A percentile compares a stretch with the other conserved stretches of the same genome.
Evolutionary conservation across 768 basidiomycete genomes (phyloP).

Genomic region (Suillus bovinus): DNA sequence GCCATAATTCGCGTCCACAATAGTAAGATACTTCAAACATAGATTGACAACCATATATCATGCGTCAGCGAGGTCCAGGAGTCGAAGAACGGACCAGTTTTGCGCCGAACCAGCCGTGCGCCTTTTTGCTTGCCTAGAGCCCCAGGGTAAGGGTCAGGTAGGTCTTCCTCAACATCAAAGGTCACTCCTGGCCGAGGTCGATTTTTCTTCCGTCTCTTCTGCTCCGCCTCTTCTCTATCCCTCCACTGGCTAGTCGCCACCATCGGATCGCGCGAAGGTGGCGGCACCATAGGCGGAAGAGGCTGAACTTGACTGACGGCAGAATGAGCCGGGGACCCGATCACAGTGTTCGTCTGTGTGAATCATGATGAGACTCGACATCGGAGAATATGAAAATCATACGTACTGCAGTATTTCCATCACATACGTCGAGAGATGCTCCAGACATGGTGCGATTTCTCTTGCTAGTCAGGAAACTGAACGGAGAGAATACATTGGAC

Average conservation of each 20-base stretch:
- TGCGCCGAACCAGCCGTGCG: conserved; percentile 31
- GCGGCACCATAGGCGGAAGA: conserved; percentile 42
- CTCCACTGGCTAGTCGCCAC: conserved; percentile 72
- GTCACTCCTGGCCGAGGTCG: conserved; percentile 61
- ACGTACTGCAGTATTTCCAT: conserved; percentile 73
- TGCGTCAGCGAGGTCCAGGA: conserved; percentile 20
- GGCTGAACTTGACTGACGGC: conserved; percentile 59
- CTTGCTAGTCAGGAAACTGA: conserved; percentile 59
- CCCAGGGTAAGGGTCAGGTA: conserved; percentile 39
- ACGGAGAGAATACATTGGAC: conserved; percentile 58
- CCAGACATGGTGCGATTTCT: conserved; percentile 69
- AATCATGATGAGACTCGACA: conserved; percentile 12
- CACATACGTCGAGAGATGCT: conserved; percentile 74
- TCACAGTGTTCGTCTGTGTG: conserved; percentile 62
- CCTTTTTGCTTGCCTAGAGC: conserved; percentile 16
- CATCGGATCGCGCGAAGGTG: conserved; percentile 63
- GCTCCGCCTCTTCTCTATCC: conserved; percentile 57
- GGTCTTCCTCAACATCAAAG: conserved; percentile 60
- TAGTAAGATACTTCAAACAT: conserved; percentile 3
- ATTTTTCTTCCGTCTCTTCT: conserved; percentile 38
- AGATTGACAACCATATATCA: not conserved
- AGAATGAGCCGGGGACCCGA: conserved; percentile 76
- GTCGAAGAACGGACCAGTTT: conserved; percentile 29
- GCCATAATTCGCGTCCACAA: no score
- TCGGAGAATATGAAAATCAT: conserved; percentile 12